Percentiles rank a stretch among this genome's conserved stretches.
These are phyloP conservation scores for Plantago ovata DNA, from an alignment of 257 asterid species.

Conservation along the genomic window DNA sequence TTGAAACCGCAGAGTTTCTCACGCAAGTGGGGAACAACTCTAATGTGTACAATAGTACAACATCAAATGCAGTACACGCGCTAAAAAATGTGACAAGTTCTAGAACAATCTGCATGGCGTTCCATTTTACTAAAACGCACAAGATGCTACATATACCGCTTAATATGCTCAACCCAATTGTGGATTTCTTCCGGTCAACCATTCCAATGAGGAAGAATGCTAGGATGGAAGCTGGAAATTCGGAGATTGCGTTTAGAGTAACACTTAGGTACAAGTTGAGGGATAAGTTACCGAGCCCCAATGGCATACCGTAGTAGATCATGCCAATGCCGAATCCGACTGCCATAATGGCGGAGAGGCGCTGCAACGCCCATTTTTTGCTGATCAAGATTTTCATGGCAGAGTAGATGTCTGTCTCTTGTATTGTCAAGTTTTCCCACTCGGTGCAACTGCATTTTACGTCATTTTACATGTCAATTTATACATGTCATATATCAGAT, in stretches of 20 bases:
- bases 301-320: constrained; percentile 74
- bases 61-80: constrained; percentile 46
- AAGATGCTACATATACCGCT: constrained; percentile 52
- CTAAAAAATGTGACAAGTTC: constrained; percentile 54
- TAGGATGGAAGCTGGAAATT: constrained; percentile 50
- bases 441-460: constrained; percentile 12
- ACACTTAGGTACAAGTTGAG: constrained; percentile 53
- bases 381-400: constrained; percentile 35
- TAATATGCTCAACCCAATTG: constrained; percentile 31
- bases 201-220: constrained; percentile 36
- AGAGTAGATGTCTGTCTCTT: constrained; percentile 35
- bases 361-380: constrained; percentile 43
- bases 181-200: constrained; percentile 30
- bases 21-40: constrained; percentile 75
- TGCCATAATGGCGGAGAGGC: constrained; percentile 41
- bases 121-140: constrained; percentile 29
- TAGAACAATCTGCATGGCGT: constrained; percentile 33
- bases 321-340: constrained; percentile 56
- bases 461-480: no score
- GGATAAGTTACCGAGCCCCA: constrained; percentile 46
- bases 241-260: constrained; percentile 50
- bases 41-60: constrained; percentile 44
- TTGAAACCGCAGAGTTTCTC: constrained; percentile 67
- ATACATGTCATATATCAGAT: no score
- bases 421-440: constrained; percentile 8